Conservation (phyloP, 2,329 filamentous ascomycete genomes). For the Xylaria sp. region DNA sequence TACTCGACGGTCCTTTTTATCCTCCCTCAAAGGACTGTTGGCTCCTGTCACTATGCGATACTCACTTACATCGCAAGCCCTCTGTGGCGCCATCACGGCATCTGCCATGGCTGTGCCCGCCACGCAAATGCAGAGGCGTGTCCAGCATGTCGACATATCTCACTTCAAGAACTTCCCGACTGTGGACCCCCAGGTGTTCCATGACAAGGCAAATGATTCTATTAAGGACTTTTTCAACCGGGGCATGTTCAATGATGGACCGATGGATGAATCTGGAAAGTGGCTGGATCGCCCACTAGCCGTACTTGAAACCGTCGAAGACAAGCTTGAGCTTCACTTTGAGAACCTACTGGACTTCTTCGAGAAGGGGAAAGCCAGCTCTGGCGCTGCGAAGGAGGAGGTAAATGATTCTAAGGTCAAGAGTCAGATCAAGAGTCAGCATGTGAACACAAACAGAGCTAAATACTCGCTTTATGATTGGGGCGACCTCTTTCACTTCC, state of each 20-base stretch:
- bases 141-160: conserved; percentile 41
- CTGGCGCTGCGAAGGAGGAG: background rate
- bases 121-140: conserved; percentile 34
- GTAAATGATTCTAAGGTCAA: background rate
- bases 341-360: conserved; percentile 12
- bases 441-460: background rate
- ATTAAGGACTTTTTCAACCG: conserved; percentile 34
- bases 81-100: conserved; percentile 45
- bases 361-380: background rate
- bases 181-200: conserved; percentile 43
- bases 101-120: conserved; percentile 42
- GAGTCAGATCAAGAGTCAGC: background rate
- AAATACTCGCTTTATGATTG: conserved; percentile 4
- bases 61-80: conserved; percentile 42
- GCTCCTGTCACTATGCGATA: conserved; percentile 42
- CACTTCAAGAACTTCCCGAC: conserved; percentile 47
- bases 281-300: conserved; percentile 31
- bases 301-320: conserved; percentile 20
- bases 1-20: conserved; percentile 22
- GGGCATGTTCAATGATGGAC: conserved; percentile 38
- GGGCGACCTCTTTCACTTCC: conserved; percentile 11
- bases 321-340: conserved; percentile 32
- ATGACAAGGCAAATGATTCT: conserved; percentile 36
- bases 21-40: background rate
- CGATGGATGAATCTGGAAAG: conserved; percentile 30